Conservation (phyloP, 306 rosid genomes). For the Vigna trinervia region DNA sequence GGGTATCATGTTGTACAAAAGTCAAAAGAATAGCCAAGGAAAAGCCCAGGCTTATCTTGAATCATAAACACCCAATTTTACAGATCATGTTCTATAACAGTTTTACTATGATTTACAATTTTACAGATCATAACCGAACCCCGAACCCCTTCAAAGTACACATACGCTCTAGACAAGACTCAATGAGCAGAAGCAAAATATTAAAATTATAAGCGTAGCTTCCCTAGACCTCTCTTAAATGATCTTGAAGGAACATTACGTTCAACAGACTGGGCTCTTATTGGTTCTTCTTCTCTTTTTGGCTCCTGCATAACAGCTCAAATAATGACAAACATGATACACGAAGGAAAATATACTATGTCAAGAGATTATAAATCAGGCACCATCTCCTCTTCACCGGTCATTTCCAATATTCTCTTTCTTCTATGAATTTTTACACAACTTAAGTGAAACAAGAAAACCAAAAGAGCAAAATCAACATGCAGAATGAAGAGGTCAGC, state of each 20-base stretch:
- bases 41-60: slow-evolving; percentile 59
- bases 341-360: not conserved
- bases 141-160: slow-evolving; percentile 46
- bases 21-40: slow-evolving; percentile 69
- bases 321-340: not conserved
- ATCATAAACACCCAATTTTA: slow-evolving; percentile 65
- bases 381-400: slow-evolving; percentile 4
- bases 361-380: slow-evolving; percentile 15
- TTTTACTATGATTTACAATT: slow-evolving; percentile 84
- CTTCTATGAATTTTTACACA: slow-evolving; percentile 1
- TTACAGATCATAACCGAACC: slow-evolving; percentile 63
- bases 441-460: not conserved
- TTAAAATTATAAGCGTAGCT: slow-evolving; percentile 54
- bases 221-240: slow-evolving; percentile 61
- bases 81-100: slow-evolving; percentile 58
- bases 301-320: slow-evolving; percentile 58
- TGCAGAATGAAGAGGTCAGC: slow-evolving; percentile 28
- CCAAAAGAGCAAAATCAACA: slow-evolving; percentile 11
- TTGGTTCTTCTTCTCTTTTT: slow-evolving; percentile 60
- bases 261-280: slow-evolving; percentile 49
- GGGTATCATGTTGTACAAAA: slow-evolving; percentile 60
- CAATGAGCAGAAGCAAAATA: slow-evolving; percentile 45
- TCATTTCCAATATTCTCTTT: slow-evolving; percentile 13
- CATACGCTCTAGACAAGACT: slow-evolving; percentile 43
- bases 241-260: slow-evolving; percentile 62